phyloP scores from a whole-genome alignment of 257 asterid species.

The Solanum arcanum region DNA sequence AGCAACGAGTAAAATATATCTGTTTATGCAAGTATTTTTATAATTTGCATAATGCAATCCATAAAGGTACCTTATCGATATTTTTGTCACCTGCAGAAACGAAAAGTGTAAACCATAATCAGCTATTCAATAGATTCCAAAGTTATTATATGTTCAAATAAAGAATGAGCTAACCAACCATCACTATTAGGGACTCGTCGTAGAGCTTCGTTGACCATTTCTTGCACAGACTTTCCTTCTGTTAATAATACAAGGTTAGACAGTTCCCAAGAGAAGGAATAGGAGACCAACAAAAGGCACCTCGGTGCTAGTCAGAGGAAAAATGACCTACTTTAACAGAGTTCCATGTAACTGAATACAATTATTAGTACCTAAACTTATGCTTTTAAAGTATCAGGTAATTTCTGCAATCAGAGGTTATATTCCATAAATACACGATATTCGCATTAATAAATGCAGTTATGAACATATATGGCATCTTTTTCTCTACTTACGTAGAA shows the following conservation, averaged over 20 bases:
- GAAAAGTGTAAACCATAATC: slow-evolving; percentile 8
- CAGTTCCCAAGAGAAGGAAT: neutral
- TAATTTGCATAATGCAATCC: neutral
- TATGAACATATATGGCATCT: neutral
- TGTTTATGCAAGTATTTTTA: neutral
- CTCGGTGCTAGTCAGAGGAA: neutral
- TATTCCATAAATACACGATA: neutral
- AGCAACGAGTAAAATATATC: neutral
- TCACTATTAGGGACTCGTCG: slow-evolving; percentile 65
- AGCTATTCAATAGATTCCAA: neutral
- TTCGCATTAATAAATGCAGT: neutral
- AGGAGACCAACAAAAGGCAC: neutral
- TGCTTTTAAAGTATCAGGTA: neutral
- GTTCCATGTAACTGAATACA: neutral
- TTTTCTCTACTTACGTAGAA: slow-evolving; percentile 58
- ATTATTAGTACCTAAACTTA: neutral
- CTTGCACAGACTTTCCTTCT: slow-evolving; percentile 96
- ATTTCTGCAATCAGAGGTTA: neutral
- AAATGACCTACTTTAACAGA: neutral
- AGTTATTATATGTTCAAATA: neutral
- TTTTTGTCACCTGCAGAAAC: slow-evolving; percentile 63
- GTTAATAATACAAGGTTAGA: slow-evolving; percentile 9
- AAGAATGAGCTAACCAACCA: slow-evolving; percentile 36
- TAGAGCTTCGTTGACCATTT: slow-evolving; percentile 92
- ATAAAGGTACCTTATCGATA: slow-evolving; percentile 58